Percentiles rank a stretch among this genome's conserved stretches.
Conservation (phyloP, 306 rosid species). For the Oemleria cerasiformis region DNA sequence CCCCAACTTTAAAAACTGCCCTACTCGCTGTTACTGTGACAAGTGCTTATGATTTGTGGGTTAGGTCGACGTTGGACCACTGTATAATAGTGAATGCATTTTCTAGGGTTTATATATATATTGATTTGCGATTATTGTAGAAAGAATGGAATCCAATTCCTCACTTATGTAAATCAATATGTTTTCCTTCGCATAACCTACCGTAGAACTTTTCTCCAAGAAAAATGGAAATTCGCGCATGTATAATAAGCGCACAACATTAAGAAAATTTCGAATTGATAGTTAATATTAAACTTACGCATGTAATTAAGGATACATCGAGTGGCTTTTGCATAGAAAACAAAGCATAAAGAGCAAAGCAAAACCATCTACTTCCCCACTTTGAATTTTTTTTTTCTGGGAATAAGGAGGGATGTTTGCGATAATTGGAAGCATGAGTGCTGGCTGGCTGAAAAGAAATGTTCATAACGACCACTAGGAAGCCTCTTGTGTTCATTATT, state of each 20-base stretch:
- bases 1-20: slow-evolving; percentile 7
- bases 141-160: neutral
- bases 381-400: neutral
- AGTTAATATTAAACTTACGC: neutral
- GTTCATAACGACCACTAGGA: slow-evolving; percentile 11
- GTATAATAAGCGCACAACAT: too few relatives aligned
- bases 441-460: slow-evolving; percentile 3
- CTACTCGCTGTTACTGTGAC: slow-evolving; percentile 9
- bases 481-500: slow-evolving; percentile 2
- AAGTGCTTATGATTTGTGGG: neutral
- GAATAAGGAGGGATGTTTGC: slow-evolving; percentile 4
- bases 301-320: neutral
- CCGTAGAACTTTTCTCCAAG: too few relatives aligned
- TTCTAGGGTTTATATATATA: neutral
- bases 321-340: neutral
- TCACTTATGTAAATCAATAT: neutral
- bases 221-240: too few relatives aligned
- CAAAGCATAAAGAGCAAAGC: neutral
- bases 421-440: slow-evolving; percentile 13
- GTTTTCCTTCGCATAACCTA: neutral
- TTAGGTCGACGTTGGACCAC: slow-evolving; percentile 1
- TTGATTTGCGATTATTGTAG: neutral
- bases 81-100: neutral
- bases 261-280: too few relatives aligned
- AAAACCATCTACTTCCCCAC: neutral